Conservation (phyloP, 2,329 filamentous ascomycete species). For the Taxawa tesnikishii region DNA sequence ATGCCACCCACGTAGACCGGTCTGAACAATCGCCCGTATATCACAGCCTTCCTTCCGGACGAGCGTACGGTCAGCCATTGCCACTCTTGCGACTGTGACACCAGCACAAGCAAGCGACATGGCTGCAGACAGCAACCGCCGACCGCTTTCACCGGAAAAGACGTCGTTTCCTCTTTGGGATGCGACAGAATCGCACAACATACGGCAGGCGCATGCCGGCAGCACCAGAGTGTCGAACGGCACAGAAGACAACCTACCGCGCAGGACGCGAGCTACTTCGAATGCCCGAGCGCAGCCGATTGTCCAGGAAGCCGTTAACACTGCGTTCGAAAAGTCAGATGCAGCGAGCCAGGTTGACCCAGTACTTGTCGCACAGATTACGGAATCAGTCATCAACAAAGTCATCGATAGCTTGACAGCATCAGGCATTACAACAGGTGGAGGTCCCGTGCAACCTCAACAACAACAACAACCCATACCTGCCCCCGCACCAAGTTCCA, state of each 20-base stretch:
- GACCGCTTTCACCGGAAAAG: background rate
- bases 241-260: too few species aligned
- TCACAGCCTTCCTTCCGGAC: too few species aligned
- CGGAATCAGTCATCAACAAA: constrained; percentile 36
- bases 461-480: constrained; percentile 3
- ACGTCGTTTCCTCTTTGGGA: background rate
- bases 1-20: too few species aligned
- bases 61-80: too few species aligned
- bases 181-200: background rate
- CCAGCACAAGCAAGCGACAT: too few species aligned
- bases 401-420: constrained; percentile 35
- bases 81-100: too few species aligned
- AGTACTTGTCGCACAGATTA: constrained; percentile 49
- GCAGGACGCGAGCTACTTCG: too few species aligned
- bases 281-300: constrained; percentile 20
- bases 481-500: constrained; percentile 4
- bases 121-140: background rate
- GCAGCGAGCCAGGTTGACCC: constrained; percentile 42
- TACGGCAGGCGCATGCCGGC: background rate
- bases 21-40: too few species aligned
- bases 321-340: constrained; percentile 41
- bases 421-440: constrained; percentile 19
- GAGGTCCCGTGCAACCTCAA: constrained; percentile 16
- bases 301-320: constrained; percentile 45
- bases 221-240: background rate